Conservation (phyloP, 2,329 filamentous ascomycete genomes). For the Fusarium veterinarium region DNA sequence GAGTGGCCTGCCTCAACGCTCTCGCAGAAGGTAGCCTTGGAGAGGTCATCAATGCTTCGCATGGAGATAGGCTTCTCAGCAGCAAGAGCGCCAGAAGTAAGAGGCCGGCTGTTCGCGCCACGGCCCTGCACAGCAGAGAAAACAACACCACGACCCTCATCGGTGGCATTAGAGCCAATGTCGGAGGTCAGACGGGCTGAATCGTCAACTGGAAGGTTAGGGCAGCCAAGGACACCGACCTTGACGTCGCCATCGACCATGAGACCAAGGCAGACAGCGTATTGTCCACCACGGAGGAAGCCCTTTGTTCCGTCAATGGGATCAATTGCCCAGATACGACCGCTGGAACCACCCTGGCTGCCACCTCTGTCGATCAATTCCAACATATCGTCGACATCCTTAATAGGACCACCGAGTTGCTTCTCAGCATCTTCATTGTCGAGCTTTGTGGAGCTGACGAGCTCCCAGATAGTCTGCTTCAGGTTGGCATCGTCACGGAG, state of each 20-base stretch:
- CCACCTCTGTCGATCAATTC: slow-evolving; percentile 74
- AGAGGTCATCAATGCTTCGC: slow-evolving; percentile 79
- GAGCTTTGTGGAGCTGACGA: slow-evolving; percentile 79
- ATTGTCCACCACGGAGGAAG: slow-evolving; percentile 95
- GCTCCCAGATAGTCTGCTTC: slow-evolving; percentile 78
- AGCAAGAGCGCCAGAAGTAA: slow-evolving; percentile 65
- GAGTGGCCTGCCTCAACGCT: slow-evolving; percentile 95
- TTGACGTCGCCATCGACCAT: slow-evolving; percentile 95
- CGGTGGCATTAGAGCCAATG: slow-evolving; percentile 79
- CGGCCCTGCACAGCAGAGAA: slow-evolving; percentile 85
- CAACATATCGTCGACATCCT: slow-evolving; percentile 74
- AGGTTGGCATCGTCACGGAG: slow-evolving; percentile 78
- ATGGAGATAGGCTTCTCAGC: slow-evolving; percentile 77
- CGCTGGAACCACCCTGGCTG: slow-evolving; percentile 76
- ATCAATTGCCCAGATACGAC: slow-evolving; percentile 95
- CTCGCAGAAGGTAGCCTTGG: slow-evolving; percentile 92
- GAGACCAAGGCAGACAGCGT: slow-evolving; percentile 92
- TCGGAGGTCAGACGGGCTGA: slow-evolving; percentile 67
- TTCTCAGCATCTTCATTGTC: slow-evolving; percentile 68
- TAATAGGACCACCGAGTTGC: slow-evolving; percentile 74
- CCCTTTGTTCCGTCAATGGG: slow-evolving; percentile 98
- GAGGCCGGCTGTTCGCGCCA: slow-evolving; percentile 82
- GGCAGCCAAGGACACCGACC: slow-evolving; percentile 93
- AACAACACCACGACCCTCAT: slow-evolving; percentile 84
- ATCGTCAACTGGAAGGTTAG: slow-evolving; percentile 93